A percentile compares a stretch with the other conserved stretches of the same genome.
Evolutionary conservation across 179 eudicot genomes (phyloP).

Genomic region (Heliamphora pulchella): DNA sequence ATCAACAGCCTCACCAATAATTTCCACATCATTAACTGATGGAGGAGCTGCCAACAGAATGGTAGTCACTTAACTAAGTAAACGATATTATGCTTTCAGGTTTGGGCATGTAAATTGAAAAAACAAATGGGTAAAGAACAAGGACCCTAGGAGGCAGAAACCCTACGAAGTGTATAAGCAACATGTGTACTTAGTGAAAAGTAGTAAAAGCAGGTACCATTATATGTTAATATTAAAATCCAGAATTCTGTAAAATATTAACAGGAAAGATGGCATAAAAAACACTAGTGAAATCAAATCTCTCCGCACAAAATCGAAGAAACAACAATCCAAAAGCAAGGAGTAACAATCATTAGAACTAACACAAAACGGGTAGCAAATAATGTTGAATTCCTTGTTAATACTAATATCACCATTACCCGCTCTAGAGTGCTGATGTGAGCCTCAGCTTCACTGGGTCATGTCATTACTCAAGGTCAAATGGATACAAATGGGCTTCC

Average conservation of each 20-base stretch:
- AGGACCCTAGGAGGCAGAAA: neutral
- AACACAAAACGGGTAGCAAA: no score
- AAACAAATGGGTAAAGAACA: constrained; percentile 6
- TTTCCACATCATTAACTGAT: constrained; percentile 62
- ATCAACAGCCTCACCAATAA: constrained; percentile 77
- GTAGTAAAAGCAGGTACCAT: neutral
- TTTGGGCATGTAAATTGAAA: constrained; percentile 4
- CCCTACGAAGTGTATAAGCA: no score
- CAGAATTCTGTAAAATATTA: neutral
- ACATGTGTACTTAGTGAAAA: no score
- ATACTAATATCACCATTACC: neutral
- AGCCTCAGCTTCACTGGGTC: neutral
- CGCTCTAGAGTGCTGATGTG: neutral
- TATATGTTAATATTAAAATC: neutral
- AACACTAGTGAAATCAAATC: neutral
- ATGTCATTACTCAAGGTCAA: neutral
- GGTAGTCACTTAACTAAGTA: neutral
- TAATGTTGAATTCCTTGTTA: neutral
- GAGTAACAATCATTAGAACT: neutral
- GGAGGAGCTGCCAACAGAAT: constrained; percentile 70
- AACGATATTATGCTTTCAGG: constrained; percentile 1
- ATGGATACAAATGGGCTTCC: neutral
- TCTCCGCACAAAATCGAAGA: neutral
- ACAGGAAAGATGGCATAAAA: neutral
- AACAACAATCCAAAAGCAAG: no score